Evolutionary conservation across 129 eudicot genomes (phyloP).

Genomic region (Pittosporum tobira): DNA sequence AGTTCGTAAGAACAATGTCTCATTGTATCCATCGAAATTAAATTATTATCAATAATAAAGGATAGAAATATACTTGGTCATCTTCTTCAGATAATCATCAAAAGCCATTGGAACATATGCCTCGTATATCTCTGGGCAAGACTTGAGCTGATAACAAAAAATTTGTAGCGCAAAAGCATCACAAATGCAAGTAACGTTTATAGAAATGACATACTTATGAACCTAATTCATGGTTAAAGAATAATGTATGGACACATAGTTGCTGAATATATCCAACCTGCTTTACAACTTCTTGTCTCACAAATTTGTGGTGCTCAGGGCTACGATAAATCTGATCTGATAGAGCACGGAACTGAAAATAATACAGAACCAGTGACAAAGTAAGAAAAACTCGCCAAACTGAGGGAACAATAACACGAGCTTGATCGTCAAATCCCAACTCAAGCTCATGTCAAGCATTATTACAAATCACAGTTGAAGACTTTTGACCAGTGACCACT

Average conservation of each 20-base stretch:
- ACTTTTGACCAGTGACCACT: neutral
- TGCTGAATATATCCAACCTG: constrained; percentile 45
- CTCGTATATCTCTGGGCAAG: constrained; percentile 70
- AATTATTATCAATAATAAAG: constrained; percentile 7
- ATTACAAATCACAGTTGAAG: neutral
- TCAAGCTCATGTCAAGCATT: neutral
- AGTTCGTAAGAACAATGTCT: constrained; percentile 16
- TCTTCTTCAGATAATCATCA: constrained; percentile 66
- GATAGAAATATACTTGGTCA: constrained; percentile 60
- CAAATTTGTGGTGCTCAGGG: constrained; percentile 88
- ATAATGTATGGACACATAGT: neutral
- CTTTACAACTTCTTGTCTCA: constrained; percentile 68
- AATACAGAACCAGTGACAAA: constrained; percentile 1
- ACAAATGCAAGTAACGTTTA: neutral
- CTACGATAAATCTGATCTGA: constrained; percentile 95
- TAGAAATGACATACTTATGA: neutral
- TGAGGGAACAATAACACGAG: too few species aligned
- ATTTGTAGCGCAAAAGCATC: constrained; percentile 10
- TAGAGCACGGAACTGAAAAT: constrained; percentile 72
- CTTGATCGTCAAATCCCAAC: too few species aligned
- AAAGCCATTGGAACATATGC: constrained; percentile 94
- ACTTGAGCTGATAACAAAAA: constrained; percentile 41
- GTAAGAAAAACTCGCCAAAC: too few species aligned
- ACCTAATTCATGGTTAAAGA: neutral
- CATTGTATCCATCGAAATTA: constrained; percentile 9